Base-by-base conservation (phyloP, 164 flowering plant species). In the Tetracentron sinense region DNA sequence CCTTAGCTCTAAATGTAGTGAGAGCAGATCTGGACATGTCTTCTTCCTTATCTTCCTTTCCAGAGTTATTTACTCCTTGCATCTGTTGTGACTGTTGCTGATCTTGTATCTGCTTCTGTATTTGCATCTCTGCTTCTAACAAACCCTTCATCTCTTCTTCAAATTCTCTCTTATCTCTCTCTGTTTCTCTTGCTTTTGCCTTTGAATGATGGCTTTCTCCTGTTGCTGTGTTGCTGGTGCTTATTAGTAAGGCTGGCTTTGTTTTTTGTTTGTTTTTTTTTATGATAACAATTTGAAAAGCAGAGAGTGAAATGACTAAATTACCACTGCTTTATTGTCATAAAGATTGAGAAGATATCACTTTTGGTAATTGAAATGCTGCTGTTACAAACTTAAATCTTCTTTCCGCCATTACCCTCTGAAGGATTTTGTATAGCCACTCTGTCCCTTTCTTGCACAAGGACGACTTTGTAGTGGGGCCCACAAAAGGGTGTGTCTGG, bases 21-120 rank as follows among this genome's bases (percentile, higher is more conserved):
- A 93, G 69, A 3, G 94, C 91, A 0, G 96, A 84, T 63, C 72
- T 81, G 0, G 96, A 73, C 73, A 81, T 76, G 56, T 88, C 93
- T 31, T 90, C 96, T 1, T 88, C 94, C 35, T 71, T 76, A 29
- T 83, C 94, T 30, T 84, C 91, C 60, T 33, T 65, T 15, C 80
- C 85, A 0, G 83, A 71, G 69, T 58, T 81, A 75, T 78, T 85
- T 48, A 75, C 61, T 33, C 65, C 51, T 63, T 72, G 79, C 64
- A 82, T 58, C 68, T 73, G 82, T 30, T 73, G 82, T 30, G 74
- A 54, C 28, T 79, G 77, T 56, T 76, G 81, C 51, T 71, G 76
- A 72, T 75, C 76, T 74, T 38, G 48, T 21, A 42, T 61, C 63
- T 75, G 80, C 61, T 65, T 74, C 60, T 68, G 77, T 35, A 79